phyloP scores from a whole-genome alignment of 2,329 filamentous ascomycete genomes.

The Nectriaceae sp. region DNA sequence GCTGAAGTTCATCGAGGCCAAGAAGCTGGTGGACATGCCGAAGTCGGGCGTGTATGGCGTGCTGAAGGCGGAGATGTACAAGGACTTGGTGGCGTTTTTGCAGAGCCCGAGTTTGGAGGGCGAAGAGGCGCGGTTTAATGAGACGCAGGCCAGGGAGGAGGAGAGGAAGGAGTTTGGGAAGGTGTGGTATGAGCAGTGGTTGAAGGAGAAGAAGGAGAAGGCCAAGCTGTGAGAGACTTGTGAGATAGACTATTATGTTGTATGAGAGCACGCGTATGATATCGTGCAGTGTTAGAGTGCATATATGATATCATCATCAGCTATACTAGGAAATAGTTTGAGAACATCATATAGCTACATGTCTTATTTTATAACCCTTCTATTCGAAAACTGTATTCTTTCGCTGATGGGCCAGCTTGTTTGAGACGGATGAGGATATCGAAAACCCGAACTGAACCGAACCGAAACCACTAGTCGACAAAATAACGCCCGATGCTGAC shows the following conservation, averaged over 20 bases:
- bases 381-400: no score
- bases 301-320: no score
- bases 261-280: no score
- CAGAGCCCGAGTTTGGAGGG: conserved; percentile 51
- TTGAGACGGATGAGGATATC: neutral
- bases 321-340: no score
- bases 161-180: conserved; percentile 45
- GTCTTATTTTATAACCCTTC: no score
- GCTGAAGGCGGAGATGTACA: conserved; percentile 77
- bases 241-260: neutral
- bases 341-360: no score
- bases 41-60: conserved; percentile 67
- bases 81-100: conserved; percentile 62
- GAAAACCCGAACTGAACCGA: neutral
- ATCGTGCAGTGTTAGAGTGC: no score
- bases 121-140: conserved; percentile 52
- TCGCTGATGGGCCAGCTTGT: no score
- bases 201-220: conserved; percentile 41
- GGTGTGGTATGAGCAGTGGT: conserved; percentile 53
- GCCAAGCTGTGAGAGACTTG: conserved; percentile 42
- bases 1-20: conserved; percentile 59
- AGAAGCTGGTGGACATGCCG: conserved; percentile 61
- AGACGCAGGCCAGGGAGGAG: conserved; percentile 39
- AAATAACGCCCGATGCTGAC: no score
- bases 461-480: no score